Evolutionary conservation across 2,329 filamentous ascomycete species (phyloP), one percentile per base, ranked within the genome.

Genomic region (Ophiocordyceps camponoti-saundersi): DNA sequence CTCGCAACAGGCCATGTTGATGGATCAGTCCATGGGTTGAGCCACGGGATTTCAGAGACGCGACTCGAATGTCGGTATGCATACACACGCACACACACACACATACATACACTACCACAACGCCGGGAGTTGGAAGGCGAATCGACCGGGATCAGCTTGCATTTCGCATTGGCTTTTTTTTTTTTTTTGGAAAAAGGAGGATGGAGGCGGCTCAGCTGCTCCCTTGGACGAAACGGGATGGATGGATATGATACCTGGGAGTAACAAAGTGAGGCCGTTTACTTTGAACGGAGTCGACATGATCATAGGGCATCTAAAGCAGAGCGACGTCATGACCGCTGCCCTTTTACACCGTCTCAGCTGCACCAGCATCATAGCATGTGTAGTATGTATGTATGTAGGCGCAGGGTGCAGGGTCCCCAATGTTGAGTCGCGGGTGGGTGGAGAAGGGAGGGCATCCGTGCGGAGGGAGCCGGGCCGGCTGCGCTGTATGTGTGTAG

Each of bases 181-280:
- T 47, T 36, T 40, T 47, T 21, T 44, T 40, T 16, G 34, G 34
- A 6, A 39, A 39, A 18, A 18, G 34, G 34, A n/a, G 34, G 34
- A 39, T 7, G 34, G 34, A n/a, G 6, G 18, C 34, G n/a, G 34
- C n/a, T 39, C n/a, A 10, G 26, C 26, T 29, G 26, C 26, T 29
- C 11, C 26, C 26, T 29, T 5, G 26, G 26, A 29, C 26, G 26
- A 29, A 29, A 29, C 26, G 26, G 34, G n/a, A 11, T 39, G 34
- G n/a, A 39, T 49, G 51, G 44, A 48, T 49, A 54, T 50, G 52
- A 58, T 55, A 55, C 51, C 51, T 52, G 30, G 49, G 50, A 47
- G 48, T 8, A 48, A 29, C 16, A 39, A 46, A 21, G 23, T 5
- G 32, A 40, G 16, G 21, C 13, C 13, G 6, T 36, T 36, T 16